Evolutionary conservation across 148 eudicot species (phyloP).

Genomic region (Rhododendron molle): DNA sequence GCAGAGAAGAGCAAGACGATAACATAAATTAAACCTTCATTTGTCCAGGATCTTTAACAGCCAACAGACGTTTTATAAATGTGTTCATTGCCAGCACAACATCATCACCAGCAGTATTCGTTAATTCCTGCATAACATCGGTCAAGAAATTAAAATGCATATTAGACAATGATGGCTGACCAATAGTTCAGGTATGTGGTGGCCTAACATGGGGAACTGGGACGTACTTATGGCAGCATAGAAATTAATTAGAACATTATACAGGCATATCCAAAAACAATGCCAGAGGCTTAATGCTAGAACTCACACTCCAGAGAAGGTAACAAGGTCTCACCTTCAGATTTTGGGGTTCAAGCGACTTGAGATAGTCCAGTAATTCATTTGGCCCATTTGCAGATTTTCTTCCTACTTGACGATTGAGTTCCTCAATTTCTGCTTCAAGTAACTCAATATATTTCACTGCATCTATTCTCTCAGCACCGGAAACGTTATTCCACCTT

Average conservation of each 20-base stretch:
- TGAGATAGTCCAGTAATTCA: slow-evolving; percentile 77
- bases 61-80: slow-evolving; percentile 72
- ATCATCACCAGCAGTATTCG: slow-evolving; percentile 85
- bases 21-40: slow-evolving; percentile 56
- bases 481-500: slow-evolving; percentile 80
- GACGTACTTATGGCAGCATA: background rate
- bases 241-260: background rate
- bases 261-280: background rate
- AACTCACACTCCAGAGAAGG: background rate
- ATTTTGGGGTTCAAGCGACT: slow-evolving; percentile 85
- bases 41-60: slow-evolving; percentile 75
- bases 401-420: slow-evolving; percentile 63
- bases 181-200: background rate
- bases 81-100: slow-evolving; percentile 79
- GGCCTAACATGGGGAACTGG: background rate
- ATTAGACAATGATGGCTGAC: background rate
- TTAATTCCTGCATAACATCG: slow-evolving; percentile 52
- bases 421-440: slow-evolving; percentile 88
- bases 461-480: slow-evolving; percentile 76
- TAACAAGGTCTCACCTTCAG: slow-evolving; percentile 44
- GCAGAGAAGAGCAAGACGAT: background rate
- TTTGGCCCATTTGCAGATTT: slow-evolving; percentile 69
- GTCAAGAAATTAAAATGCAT: background rate
- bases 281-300: background rate
- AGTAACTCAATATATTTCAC: slow-evolving; percentile 82